Percentiles rank a stretch among this genome's conserved stretches.
Evolutionary conservation across 2,329 filamentous ascomycete species (phyloP).

Genomic region (Aspergillus hiratsukae): DNA sequence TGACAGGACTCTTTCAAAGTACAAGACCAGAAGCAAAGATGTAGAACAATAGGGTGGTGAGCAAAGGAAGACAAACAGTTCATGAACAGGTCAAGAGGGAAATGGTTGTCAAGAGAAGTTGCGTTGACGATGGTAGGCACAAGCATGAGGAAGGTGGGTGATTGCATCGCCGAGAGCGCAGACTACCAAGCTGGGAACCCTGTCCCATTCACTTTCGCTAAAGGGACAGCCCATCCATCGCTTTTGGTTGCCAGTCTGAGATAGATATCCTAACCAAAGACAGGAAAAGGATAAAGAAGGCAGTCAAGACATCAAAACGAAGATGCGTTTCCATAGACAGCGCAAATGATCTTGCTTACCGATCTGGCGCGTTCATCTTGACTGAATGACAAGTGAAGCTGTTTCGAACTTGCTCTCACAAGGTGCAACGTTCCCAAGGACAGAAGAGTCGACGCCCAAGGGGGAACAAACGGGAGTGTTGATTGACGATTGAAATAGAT

Average conservation of each 20-base stretch:
- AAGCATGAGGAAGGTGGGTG: not conserved
- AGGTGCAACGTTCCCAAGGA: not conserved
- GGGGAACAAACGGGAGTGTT: not conserved
- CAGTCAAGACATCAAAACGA: not conserved
- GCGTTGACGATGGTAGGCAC: not conserved
- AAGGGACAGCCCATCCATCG: not conserved
- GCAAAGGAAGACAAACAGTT: not conserved
- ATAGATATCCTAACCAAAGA: not conserved
- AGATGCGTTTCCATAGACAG: not conserved
- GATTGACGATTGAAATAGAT: not conserved
- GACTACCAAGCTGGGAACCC: not conserved
- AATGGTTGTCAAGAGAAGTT: not conserved
- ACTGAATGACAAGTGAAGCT: not conserved
- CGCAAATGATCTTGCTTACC: not conserved
- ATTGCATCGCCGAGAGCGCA: not conserved
- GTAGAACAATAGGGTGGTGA: not conserved
- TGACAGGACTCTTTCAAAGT: not conserved
- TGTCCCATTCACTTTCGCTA: not conserved
- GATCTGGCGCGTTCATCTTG: constrained; percentile 1
- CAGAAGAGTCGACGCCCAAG: not conserved
- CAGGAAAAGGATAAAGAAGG: not conserved
- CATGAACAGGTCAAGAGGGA: not conserved
- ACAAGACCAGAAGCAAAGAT: not conserved
- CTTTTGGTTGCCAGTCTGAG: not conserved
- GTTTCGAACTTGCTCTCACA: not conserved